Evolutionary conservation across 495 filamentous ascomycete genomes (phyloP), one percentile per base, ranked within the genome.

Genomic region (Massariosphaeria phaeospora): DNA sequence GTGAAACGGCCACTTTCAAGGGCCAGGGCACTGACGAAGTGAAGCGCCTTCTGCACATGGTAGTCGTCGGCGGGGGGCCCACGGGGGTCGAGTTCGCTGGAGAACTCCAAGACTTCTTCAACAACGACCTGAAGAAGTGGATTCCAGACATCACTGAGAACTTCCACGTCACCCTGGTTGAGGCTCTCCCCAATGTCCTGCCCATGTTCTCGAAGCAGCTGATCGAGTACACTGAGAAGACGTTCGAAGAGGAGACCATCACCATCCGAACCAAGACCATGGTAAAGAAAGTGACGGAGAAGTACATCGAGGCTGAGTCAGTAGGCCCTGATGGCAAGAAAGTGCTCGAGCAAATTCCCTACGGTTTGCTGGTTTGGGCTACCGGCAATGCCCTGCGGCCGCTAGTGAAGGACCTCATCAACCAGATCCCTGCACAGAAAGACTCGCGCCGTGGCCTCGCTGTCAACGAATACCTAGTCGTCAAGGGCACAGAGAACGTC

Each of bases 151-250:
- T 97, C 72, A 76, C 82, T 68, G 82, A 91, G 64, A 87, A 90
- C 71, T 96, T 99, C 81, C 84, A 89, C 56, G 91, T 99, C 42
- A 99, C 93, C 45, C 84, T 99, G 20, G 89, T 97, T 60, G 93
- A 99, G 75, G 93, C 94, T 51, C 82, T 97, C n/a, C 93, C 93
- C 53, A 96, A 94, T 70, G 94, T 97, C 30, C 81, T 98, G 30
- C 93, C 93, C 63, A 93, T 89, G 84, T 99, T 99, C 80, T 95
- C 89, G 69, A 97, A 97, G 79, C 88, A 95, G 69, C 77, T 99
- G 60, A 97, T 97, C 71, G 91, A 99, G 68, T 99, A 97, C 77
- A 97, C 94, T 59, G 94, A 97, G 74, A 89, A 88, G 69, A 95
- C 91, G 49, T 95, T 99, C 79, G 93, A 94, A 73, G 94, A 97